Conservation (phyloP, 108 stramenopile genomes). For the Nitzschia palea region DNA sequence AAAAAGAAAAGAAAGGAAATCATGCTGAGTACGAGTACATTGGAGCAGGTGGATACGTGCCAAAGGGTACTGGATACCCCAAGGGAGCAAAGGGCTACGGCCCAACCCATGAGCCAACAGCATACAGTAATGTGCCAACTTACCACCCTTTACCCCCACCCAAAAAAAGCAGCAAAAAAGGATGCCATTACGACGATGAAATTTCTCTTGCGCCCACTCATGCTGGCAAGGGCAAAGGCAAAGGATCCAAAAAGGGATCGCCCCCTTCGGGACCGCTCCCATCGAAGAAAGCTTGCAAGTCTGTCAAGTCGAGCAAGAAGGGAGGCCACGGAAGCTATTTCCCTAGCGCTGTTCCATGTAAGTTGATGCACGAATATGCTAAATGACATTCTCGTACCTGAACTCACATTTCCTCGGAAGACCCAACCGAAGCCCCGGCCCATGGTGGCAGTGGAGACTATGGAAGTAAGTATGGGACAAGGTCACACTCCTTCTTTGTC, state of each 20-base stretch:
- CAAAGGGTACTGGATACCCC: background rate
- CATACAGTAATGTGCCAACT: too few relatives aligned
- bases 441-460: slow-evolving; percentile 1
- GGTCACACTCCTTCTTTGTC: too few relatives aligned
- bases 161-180: background rate
- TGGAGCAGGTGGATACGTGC: background rate
- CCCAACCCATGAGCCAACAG: too few relatives aligned
- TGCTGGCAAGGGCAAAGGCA: slow-evolving; percentile 2
- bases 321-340: background rate
- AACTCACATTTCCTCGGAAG: too few relatives aligned
- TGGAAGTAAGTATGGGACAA: slow-evolving; percentile 17
- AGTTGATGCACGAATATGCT: too few relatives aligned
- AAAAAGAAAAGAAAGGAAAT: background rate
- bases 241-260: background rate
- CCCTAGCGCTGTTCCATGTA: background rate
- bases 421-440: too few relatives aligned
- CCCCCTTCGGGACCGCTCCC: background rate
- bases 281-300: background rate
- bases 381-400: too few relatives aligned
- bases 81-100: too few relatives aligned
- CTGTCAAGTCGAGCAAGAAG: background rate
- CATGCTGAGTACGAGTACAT: slow-evolving; percentile 15
- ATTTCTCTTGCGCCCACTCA: background rate
- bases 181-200: background rate
- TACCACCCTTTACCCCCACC: too few relatives aligned